Base-by-base conservation (phyloP, 2,329 filamentous ascomycete species). In the Pyricularia sp. region DNA sequence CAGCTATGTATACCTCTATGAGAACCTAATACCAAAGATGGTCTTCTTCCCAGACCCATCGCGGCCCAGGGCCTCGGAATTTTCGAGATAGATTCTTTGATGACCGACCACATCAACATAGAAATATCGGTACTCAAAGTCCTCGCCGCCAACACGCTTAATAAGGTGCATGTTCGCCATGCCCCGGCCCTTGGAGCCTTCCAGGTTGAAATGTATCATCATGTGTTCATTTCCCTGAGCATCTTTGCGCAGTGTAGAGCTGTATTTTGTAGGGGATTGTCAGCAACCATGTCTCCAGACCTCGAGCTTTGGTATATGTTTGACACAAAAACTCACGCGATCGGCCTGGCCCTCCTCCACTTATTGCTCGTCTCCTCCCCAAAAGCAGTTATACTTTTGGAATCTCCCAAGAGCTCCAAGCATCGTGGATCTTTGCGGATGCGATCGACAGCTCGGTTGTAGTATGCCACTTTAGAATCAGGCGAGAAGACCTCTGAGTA, bases 401-500 rank as follows among this genome's bases (percentile, higher is more conserved):
- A 80, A 20, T 92, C 88, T 17, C 93, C 93, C 1, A 98, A 85
- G 7, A 97, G 77, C 69, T 90, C 87, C 31, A 89, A 82, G 76
- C 92, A 96, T 69, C 87, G 83, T 0, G 85, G 78, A 75, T 96
- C 91, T 68, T 85, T 84, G 77, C 90, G 92, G 76, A 98, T 89
- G 71, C 89, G 88, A 75, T 92, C 87, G 65, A 96, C 91, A 0
- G 92, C 92, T 71, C 91, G 90, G 80, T 96, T 97, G 84, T 97
- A 97, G 77, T 95, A 89, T 69, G 89, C 87, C 20, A 91, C 94
- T 79, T 93, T 94, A 82, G 92, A 95, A 76, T 94, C 90, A 25
- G 91, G 86, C 4, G 91, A 91, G 78, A 97, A 92, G 64, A 97
- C 91, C 71, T 97, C 93, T 4, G 87, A 86, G 79, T 91, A 97